Evolutionary conservation across 805 yeast genomes (phyloP), one percentile per base, ranked within the genome.

Genomic region (Lachancea meyersii): DNA sequence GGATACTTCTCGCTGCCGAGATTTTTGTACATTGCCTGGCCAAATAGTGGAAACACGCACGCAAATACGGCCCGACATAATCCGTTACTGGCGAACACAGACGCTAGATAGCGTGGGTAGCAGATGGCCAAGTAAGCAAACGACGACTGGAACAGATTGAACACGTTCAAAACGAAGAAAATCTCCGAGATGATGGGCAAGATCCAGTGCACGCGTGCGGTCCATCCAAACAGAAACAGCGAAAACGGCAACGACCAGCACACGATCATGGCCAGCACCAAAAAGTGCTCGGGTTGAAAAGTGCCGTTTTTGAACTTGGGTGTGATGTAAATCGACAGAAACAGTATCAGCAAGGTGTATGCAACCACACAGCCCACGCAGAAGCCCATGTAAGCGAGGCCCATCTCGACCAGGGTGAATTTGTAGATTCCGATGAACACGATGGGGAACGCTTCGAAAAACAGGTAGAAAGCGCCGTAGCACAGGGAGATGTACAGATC

Each of bases 31-130:
- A 83, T 70, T 30, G 76, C 74, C 31, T 67, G 54, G 4, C 84
- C 82, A 59, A 83, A 81, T 40, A 83, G 66, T 31, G 85, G 84
- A 67, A 79, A 79, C 2, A 71, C 75, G 47, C 77, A 76, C 1
- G 80, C 84, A 49, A 73, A 69, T 2, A 61, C 60, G 5, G 76
- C 65, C 41, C 84, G 70, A 47, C 70, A 68, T 16, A 78, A 60
- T 28, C 67, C 73, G 52, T 76, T 77, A 32, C 78, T 75, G 4
- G 82, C 82, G 58, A 73, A 76, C 1, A 75, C 82, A 1, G 82
- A 76, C 1, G 81, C 81, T 45, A 75, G 48, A 53, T 70, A 72
- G 41, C 73, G 61, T 28, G 69, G 72, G 54, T 73, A 78, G 4
- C 76, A 65, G 46, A 64, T 59, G 1, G 73, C 72, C 47, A 79